Conservation (phyloP, 352 stramenopile genomes). For the Phytophthora constricta region DNA sequence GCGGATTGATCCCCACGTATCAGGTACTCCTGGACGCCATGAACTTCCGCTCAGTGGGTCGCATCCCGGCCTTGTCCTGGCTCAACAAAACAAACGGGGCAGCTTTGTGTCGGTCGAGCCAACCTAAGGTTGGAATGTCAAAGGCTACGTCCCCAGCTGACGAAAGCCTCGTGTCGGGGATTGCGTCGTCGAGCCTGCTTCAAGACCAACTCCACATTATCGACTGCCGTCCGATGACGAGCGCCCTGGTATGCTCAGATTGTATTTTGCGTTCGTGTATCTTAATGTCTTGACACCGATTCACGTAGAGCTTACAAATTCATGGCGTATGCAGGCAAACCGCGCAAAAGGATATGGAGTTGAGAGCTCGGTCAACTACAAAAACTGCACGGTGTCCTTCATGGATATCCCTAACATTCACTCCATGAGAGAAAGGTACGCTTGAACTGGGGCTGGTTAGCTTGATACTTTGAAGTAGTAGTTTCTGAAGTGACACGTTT, state of each 20-base stretch:
- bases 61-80: conserved; percentile 80
- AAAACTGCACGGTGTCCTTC: conserved; percentile 94
- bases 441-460: conserved; percentile 19
- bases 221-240: conserved; percentile 86
- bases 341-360: conserved; percentile 94
- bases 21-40: conserved; percentile 76
- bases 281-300: too few species aligned
- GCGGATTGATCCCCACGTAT: neutral
- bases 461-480: neutral
- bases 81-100: conserved; percentile 73
- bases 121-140: conserved; percentile 85
- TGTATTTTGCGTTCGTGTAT: neutral
- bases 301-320: neutral
- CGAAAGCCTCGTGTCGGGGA: conserved; percentile 72
- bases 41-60: conserved; percentile 73
- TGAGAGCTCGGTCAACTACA: conserved; percentile 97
- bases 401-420: conserved; percentile 99
- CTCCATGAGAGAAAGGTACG: conserved; percentile 94
- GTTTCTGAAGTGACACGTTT: neutral
- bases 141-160: conserved; percentile 78
- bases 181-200: conserved; percentile 67
- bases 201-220: conserved; percentile 82
- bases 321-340: conserved; percentile 47
- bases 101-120: conserved; percentile 75
- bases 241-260: conserved; percentile 49